Percentiles rank a stretch among this genome's conserved stretches.
Conservation (phyloP, 192 early-diverging fungal species). For the Linnemannia zychae region DNA sequence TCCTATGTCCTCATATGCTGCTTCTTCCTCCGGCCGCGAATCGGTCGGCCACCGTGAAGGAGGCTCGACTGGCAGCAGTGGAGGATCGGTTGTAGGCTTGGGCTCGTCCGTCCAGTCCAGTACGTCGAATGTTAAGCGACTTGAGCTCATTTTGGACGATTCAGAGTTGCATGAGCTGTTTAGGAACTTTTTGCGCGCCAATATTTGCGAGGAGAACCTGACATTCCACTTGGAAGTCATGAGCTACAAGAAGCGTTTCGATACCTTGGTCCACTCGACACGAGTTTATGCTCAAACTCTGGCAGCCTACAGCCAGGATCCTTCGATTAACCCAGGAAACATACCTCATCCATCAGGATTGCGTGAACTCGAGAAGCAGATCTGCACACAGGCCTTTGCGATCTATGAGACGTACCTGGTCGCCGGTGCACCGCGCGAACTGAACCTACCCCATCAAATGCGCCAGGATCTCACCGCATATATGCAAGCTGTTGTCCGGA, state of each 20-base stretch:
- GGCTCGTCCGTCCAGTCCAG: conserved; percentile 19
- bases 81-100: background rate
- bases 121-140: conserved; percentile 64
- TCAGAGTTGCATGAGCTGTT: conserved; percentile 67
- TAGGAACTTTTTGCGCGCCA: conserved; percentile 73
- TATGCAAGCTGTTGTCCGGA: conserved; percentile 59
- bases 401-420: conserved; percentile 67
- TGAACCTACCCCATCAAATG: conserved; percentile 68
- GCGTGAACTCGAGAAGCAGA: conserved; percentile 57
- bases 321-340: background rate
- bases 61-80: background rate
- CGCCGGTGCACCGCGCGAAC: conserved; percentile 58
- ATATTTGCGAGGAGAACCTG: conserved; percentile 82
- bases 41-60: conserved; percentile 27
- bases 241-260: conserved; percentile 58
- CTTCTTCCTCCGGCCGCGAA: conserved; percentile 41
- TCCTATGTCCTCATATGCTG: conserved; percentile 38
- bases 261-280: conserved; percentile 37
- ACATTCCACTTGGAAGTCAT: conserved; percentile 74
- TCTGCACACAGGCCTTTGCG: conserved; percentile 64
- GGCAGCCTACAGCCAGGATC: conserved; percentile 12
- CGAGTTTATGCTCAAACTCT: conserved; percentile 24
- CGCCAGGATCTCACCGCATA: conserved; percentile 61
- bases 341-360: conserved; percentile 27
- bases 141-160: conserved; percentile 72